Evolutionary conservation across 352 stramenopile genomes (phyloP), one percentile per base, ranked within the genome.

Genomic region (Discostella stelligera): DNA sequence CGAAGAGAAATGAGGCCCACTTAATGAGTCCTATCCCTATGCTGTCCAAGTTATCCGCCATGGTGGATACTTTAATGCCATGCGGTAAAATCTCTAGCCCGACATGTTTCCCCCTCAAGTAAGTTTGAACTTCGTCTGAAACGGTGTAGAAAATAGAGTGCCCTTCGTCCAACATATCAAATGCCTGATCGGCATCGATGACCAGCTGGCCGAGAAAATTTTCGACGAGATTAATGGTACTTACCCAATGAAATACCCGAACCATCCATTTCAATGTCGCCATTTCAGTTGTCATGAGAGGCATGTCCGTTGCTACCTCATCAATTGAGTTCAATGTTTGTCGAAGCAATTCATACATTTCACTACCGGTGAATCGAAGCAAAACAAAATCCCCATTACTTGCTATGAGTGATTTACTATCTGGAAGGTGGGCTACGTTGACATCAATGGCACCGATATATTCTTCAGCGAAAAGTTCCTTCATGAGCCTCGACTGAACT

Each of bases 1-100:
- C 79, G 69, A 88, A 90, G 4, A 92, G 56, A 21, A 92, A 65
- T 23, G 82, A 75, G 46, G 71, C 86, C 87, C 87, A 92, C 46
- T 79, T 73, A 46, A 92, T 63, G 14, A 86, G 66, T 41, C 70
- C 81, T 27, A 76, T 66, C 60, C 87, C 87, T n/a, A 85, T 32
- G 67, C 71, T 83, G 50, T 88, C 73, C 11, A 73, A 73, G 9
- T 79, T 75, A 54, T 78, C 69, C 55, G 89, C 90, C 63, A 86
- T 84, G 11, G 83, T 46, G n/a, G 63, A 59, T 20, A 92, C 81
- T 50, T 66, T 46, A 18, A 77, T 50, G 21, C 63, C 65, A 44
- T 76, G 18, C 25, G 77, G 66, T 25, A 70, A 71, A 16, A 67
- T 13, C 30, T 65, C 54, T 3, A 77, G 52, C 5, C 62, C 81